Conservation (phyloP, 441 rosid species). For the Populus hybrid region DNA sequence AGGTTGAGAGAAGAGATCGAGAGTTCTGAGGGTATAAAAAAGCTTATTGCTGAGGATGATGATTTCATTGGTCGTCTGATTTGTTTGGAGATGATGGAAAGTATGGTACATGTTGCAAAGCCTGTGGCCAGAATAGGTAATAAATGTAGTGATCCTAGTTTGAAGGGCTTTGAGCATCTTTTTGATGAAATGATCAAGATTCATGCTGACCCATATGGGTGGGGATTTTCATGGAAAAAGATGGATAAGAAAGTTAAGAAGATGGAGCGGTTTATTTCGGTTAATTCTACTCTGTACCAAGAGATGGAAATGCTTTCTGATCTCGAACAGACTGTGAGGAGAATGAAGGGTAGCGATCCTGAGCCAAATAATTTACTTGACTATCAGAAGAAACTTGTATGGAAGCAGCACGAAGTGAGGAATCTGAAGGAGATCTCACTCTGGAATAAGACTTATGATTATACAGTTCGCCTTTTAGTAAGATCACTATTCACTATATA, state of each 20-base stretch:
- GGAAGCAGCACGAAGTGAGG: constrained; percentile 92
- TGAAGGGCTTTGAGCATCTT: constrained; percentile 57
- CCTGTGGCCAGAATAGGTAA: constrained; percentile 70
- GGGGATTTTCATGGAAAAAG: constrained; percentile 68
- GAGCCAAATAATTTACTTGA: constrained; percentile 58
- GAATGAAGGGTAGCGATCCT: constrained; percentile 56
- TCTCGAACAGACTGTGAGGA: constrained; percentile 71
- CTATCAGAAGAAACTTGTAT: constrained; percentile 72
- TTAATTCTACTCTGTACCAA: constrained; percentile 72
- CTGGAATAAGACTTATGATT: constrained; percentile 87
- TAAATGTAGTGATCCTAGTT: constrained; percentile 60
- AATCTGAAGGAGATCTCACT: constrained; percentile 67
- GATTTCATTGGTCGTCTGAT: constrained; percentile 52
- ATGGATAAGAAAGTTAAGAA: constrained; percentile 86
- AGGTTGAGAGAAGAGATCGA: constrained; percentile 74
- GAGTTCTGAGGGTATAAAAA: constrained; percentile 60
- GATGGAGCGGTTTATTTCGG: constrained; percentile 74
- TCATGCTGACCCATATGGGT: constrained; percentile 62
- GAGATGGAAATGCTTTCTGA: constrained; percentile 88
- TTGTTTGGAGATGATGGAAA: constrained; percentile 69
- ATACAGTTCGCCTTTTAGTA: constrained; percentile 60
- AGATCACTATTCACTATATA: constrained; percentile 78
- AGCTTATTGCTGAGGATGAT: constrained; percentile 83
- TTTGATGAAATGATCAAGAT: constrained; percentile 52
- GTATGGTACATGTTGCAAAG: constrained; percentile 49